A percentile compares a stretch with the other conserved stretches of the same genome.
Conservation (phyloP, 305 asterid genomes). For the Stenogyne calaminthoides region DNA sequence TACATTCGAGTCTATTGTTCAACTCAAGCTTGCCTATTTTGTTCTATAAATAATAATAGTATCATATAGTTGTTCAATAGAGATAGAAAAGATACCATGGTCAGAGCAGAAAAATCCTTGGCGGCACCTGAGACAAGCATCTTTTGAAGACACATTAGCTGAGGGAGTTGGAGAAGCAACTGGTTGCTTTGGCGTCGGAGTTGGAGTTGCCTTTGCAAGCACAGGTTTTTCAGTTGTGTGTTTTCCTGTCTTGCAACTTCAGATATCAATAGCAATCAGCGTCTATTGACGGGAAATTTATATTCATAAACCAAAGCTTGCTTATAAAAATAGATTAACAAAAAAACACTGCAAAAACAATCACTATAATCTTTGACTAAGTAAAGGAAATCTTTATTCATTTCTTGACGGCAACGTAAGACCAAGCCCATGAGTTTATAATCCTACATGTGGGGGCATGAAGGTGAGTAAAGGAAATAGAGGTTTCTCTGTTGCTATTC, state of each 20-base stretch:
- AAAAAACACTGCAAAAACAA: neutral
- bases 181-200: conserved; percentile 40
- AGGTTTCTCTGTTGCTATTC: conserved; percentile 3
- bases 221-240: conserved; percentile 74
- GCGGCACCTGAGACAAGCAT: conserved; percentile 76
- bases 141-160: conserved; percentile 45
- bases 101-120: conserved; percentile 99
- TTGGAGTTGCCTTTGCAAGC: conserved; percentile 34
- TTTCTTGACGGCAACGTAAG: neutral
- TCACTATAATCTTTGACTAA: neutral
- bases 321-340: neutral
- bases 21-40: conserved; percentile 17
- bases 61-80: conserved; percentile 9
- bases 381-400: neutral
- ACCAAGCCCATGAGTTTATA: neutral
- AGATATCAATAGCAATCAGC: conserved; percentile 41
- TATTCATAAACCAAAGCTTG: conserved; percentile 15
- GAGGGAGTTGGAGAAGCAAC: conserved; percentile 39
- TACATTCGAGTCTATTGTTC: neutral
- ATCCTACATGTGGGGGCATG: neutral
- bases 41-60: neutral
- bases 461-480: no score
- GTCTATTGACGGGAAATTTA: conserved; percentile 13
- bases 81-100: conserved; percentile 57
- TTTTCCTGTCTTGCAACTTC: conserved; percentile 88